Evolutionary conservation across 345 rosid genomes (phyloP).

Genomic region (Salix dunnii): DNA sequence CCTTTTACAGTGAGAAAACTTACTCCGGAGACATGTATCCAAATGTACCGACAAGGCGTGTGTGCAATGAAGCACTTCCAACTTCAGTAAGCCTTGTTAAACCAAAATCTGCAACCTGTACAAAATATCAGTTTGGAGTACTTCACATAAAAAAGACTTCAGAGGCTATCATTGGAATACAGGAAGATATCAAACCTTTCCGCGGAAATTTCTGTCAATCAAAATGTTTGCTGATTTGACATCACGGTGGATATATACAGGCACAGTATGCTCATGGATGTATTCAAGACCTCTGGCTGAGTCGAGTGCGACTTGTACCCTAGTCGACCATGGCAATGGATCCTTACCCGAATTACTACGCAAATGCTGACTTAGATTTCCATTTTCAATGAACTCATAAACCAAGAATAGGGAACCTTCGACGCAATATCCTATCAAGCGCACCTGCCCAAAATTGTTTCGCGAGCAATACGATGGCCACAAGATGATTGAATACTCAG

Average conservation of each 20-base stretch:
- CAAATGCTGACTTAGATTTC: constrained; percentile 84
- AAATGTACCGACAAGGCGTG: constrained; percentile 89
- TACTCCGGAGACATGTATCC: constrained; percentile 99
- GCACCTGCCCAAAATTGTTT: constrained; percentile 47
- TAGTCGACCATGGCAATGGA: constrained; percentile 55
- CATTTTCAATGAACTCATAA: constrained; percentile 83
- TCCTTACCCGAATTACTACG: constrained; percentile 60
- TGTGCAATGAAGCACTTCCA: constrained; percentile 61
- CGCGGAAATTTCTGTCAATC: constrained; percentile 82
- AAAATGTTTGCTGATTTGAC: constrained; percentile 88
- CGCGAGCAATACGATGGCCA: too few relatives aligned
- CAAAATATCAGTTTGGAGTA: constrained; percentile 4
- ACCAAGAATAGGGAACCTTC: constrained; percentile 85
- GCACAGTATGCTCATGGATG: constrained; percentile 94
- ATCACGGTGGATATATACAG: constrained; percentile 90
- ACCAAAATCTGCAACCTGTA: constrained; percentile 96
- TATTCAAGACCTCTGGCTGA: constrained; percentile 97
- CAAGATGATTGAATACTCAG: too few relatives aligned
- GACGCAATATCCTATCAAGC: constrained; percentile 84
- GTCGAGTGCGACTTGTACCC: constrained; percentile 93
- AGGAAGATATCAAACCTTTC: constrained; percentile 48
- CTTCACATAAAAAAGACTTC: not conserved
- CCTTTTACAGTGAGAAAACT: constrained; percentile 9
- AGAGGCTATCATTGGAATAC: not conserved
- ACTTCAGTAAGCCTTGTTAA: constrained; percentile 81